Evolutionary conservation across 2,329 filamentous ascomycete species (phyloP).

Genomic region (Ascochyta clinopodiicola): DNA sequence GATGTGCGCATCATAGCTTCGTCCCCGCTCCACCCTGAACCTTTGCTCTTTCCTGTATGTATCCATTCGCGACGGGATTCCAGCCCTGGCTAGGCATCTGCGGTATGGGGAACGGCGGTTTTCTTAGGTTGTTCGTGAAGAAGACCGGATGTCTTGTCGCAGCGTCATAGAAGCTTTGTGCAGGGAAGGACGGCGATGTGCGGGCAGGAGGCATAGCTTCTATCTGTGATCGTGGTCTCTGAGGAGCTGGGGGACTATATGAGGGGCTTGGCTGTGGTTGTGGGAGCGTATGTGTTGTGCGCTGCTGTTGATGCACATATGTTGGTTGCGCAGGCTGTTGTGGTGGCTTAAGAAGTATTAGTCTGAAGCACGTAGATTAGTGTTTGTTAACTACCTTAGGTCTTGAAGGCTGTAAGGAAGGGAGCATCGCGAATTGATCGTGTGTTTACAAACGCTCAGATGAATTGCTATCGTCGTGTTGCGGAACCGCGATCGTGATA

Average conservation of each 20-base stretch:
- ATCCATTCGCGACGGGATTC: slow-evolving; percentile 55
- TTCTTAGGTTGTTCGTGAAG: slow-evolving; percentile 70
- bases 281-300: slow-evolving; percentile 26
- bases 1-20: slow-evolving; percentile 36
- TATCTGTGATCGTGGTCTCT: slow-evolving; percentile 52
- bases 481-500: slow-evolving; percentile 16
- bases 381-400: slow-evolving; percentile 42
- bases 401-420: slow-evolving; percentile 49
- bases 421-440: slow-evolving; percentile 41
- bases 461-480: background rate
- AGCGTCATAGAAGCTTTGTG: slow-evolving; percentile 55
- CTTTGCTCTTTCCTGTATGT: slow-evolving; percentile 42
- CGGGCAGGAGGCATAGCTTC: slow-evolving; percentile 56
- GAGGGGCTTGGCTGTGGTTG: slow-evolving; percentile 8
- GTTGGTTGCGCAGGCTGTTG: slow-evolving; percentile 34
- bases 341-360: slow-evolving; percentile 11
- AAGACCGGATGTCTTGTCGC: slow-evolving; percentile 76
- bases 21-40: slow-evolving; percentile 22
- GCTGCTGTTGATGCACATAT: slow-evolving; percentile 35
- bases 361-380: slow-evolving; percentile 7
- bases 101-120: slow-evolving; percentile 57
- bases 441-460: slow-evolving; percentile 17
- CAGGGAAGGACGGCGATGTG: slow-evolving; percentile 25
- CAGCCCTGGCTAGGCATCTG: slow-evolving; percentile 43
- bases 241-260: background rate